Evolutionary conservation across 805 yeast species (phyloP), one percentile per base, ranked within the genome.

Genomic region (Saturnispora hagleri): DNA sequence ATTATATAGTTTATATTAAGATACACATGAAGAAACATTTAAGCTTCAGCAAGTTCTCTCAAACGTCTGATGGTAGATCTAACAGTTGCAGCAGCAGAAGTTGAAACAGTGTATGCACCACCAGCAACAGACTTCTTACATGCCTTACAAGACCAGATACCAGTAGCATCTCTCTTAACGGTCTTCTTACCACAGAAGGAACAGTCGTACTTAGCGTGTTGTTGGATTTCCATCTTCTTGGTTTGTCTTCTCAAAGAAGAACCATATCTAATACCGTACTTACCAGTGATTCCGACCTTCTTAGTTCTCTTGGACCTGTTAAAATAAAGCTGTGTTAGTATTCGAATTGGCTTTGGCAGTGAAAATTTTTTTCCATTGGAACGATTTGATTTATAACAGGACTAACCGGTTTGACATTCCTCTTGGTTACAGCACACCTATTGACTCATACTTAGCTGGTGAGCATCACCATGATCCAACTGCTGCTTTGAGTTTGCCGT

Each of bases 221-320:
- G 97, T 79, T 89, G 97, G 71, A 89, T 85, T 81, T 95, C 99
- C 77, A 93, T 81, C 83, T 93, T 93, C 86, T 90, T 90, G 83
- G 96, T 87, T 80, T 89, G 97, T 81, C 98, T 89, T 86, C 99
- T 91, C 77, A 93, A 82, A 63, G 99, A 95, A 70, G 99, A 91
- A 90, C 99, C 96, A 83, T 93, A 93, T 84, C 99, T 90, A 81
- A 93, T 97, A 89, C 99, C 99, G 85, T 89, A 93, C 83, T 95
- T 95, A 85, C 99, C 99, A 76, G 99, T 93, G 84, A 93, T 93
- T 79, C 99, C 99, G 76, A 93, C 99, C 89, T 93, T 93, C 95
- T 93, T 93, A 69, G 99, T 93, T 87, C 99, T 91, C 81, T 95
- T 93, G 79, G 99, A 87, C 99, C 96, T 89, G 46, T 54, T 47